Percentiles rank a stretch among this genome's conserved stretches.
Evolutionary conservation across 495 filamentous ascomycete genomes (phyloP).

Genomic region (Pyrenula massariospora): DNA sequence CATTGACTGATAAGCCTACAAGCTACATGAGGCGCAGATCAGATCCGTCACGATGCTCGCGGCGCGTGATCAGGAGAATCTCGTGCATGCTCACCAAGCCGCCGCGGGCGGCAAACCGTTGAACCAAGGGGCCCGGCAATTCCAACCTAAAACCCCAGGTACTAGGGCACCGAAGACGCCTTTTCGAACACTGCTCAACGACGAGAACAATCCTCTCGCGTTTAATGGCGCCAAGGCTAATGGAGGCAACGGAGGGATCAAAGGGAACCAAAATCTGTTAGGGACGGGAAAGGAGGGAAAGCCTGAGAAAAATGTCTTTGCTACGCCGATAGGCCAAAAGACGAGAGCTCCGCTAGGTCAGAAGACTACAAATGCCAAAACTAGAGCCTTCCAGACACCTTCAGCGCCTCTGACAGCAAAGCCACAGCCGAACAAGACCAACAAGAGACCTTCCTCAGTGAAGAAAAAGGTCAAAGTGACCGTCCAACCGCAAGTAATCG

Average conservation of each 20-base stretch:
- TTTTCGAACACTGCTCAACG: slow-evolving; percentile 69
- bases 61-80: slow-evolving; percentile 82
- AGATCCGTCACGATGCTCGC: slow-evolving; percentile 52
- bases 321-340: slow-evolving; percentile 78
- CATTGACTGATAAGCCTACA: no score
- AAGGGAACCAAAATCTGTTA: slow-evolving; percentile 52
- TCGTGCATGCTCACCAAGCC: slow-evolving; percentile 63
- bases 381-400: slow-evolving; percentile 55
- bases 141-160: slow-evolving; percentile 69
- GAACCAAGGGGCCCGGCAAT: slow-evolving; percentile 50
- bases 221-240: slow-evolving; percentile 49
- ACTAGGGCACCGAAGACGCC: slow-evolving; percentile 71
- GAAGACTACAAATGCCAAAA: slow-evolving; percentile 94
- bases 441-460: slow-evolving; percentile 36
- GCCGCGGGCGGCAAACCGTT: slow-evolving; percentile 68
- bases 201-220: slow-evolving; percentile 65
- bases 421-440: slow-evolving; percentile 34
- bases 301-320: slow-evolving; percentile 48
- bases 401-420: slow-evolving; percentile 27
- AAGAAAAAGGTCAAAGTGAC: slow-evolving; percentile 34
- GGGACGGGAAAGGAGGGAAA: slow-evolving; percentile 40
- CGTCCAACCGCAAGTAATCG: slow-evolving; percentile 18
- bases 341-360: slow-evolving; percentile 73
- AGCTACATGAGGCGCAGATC: no score
- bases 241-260: slow-evolving; percentile 43